These are phyloP conservation scores for Saturnispora gosingensis DNA, from an alignment of 805 yeast species.

Conservation along the genomic window DNA sequence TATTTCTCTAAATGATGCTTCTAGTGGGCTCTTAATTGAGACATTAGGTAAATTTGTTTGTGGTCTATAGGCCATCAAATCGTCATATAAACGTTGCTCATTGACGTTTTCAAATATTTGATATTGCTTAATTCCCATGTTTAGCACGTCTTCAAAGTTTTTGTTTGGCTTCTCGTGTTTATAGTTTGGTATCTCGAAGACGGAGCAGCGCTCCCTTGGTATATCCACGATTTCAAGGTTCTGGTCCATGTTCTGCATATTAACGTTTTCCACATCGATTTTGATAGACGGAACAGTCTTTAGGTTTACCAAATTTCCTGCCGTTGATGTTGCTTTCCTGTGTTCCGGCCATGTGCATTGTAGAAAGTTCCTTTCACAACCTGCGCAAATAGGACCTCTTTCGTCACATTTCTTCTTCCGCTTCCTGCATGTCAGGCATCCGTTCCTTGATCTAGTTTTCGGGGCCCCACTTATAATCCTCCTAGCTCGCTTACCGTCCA, in stretches of 20 bases:
- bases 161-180: slow-evolving; percentile 10
- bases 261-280: slow-evolving; percentile 2
- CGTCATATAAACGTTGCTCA: slow-evolving; percentile 6
- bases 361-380: slow-evolving; percentile 27
- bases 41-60: slow-evolving; percentile 18
- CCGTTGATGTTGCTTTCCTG: slow-evolving; percentile 18
- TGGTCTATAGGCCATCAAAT: slow-evolving; percentile 25
- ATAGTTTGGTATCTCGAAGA: slow-evolving; percentile 20
- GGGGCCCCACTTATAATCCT: slow-evolving; percentile 8
- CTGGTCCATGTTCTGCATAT: background rate
- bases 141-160: slow-evolving; percentile 1
- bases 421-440: slow-evolving; percentile 31
- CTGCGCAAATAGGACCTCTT: slow-evolving; percentile 25
- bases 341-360: slow-evolving; percentile 28
- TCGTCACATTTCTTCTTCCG: slow-evolving; percentile 32
- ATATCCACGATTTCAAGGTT: slow-evolving; percentile 41
- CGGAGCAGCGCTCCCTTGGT: slow-evolving; percentile 23
- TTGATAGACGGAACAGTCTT: slow-evolving; percentile 1
- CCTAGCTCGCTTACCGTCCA: background rate
- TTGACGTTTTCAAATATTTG: background rate
- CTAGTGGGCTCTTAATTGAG: slow-evolving; percentile 10
- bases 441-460: slow-evolving; percentile 25
- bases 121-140: background rate
- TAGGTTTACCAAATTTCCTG: slow-evolving; percentile 7
- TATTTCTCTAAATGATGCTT: slow-evolving; percentile 24